Percentiles rank a stretch among this genome's conserved stretches.
Evolutionary conservation across 345 rosid species (phyloP).

Genomic region (Reutealis trisperma): DNA sequence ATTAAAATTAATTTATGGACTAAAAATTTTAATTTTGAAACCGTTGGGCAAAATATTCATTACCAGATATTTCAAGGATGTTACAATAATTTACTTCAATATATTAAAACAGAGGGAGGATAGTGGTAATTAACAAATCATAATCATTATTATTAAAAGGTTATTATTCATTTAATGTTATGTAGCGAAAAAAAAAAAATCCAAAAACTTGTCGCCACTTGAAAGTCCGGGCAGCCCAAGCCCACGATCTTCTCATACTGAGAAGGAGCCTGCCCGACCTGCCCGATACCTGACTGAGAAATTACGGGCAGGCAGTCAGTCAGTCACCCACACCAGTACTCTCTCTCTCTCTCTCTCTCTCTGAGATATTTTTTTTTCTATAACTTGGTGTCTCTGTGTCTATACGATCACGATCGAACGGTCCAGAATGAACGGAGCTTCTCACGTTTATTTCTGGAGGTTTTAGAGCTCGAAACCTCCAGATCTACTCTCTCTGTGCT

Average conservation of each 20-base stretch:
- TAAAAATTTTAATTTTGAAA: too few relatives aligned
- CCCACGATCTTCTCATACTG: constrained; percentile 13
- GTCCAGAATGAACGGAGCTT: constrained; percentile 44
- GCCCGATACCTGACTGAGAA: constrained; percentile 40
- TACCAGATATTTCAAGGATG: too few relatives aligned
- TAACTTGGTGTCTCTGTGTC: constrained; percentile 35
- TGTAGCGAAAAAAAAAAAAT: not conserved
- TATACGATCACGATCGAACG: constrained; percentile 63
- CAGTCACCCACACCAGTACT: constrained; percentile 27
- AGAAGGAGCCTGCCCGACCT: constrained; percentile 24
- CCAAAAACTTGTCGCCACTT: constrained; percentile 28
- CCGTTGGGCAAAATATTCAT: too few relatives aligned
- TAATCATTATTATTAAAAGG: not conserved
- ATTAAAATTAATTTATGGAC: too few relatives aligned
- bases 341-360: constrained; percentile 21
- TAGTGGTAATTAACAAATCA: not conserved
- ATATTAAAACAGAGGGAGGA: too few relatives aligned
- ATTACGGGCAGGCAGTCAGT: constrained; percentile 43
- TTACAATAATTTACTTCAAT: too few relatives aligned
- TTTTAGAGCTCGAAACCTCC: constrained; percentile 44
- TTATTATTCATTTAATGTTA: not conserved
- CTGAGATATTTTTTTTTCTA: constrained; percentile 30
- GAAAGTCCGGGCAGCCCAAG: constrained; percentile 33
- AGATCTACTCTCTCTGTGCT: constrained; percentile 42
- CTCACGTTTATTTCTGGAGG: constrained; percentile 27